phyloP scores from a whole-genome alignment of 805 yeast genomes.

The Teunomyces barrocoloradensis region DNA sequence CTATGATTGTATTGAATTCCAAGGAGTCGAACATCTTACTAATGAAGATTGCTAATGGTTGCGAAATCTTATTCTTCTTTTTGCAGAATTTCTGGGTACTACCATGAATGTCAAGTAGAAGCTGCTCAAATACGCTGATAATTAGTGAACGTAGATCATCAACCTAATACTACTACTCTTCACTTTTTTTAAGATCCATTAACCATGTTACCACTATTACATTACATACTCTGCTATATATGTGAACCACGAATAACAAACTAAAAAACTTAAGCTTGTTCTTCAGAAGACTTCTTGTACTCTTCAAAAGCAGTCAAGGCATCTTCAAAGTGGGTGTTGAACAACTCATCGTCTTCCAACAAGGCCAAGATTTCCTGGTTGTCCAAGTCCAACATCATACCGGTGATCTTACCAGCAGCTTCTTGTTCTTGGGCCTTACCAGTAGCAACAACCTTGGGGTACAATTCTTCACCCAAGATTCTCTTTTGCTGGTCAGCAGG shows the following conservation, averaged over 20 bases:
- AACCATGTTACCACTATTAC: constrained; percentile 20
- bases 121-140: too few species aligned
- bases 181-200: constrained; percentile 22
- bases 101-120: not conserved
- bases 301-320: constrained; percentile 93
- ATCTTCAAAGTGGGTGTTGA: constrained; percentile 88
- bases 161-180: constrained; percentile 10
- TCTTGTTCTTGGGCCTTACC: constrained; percentile 88
- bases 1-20: too few species aligned
- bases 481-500: constrained; percentile 95
- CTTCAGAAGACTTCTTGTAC: constrained; percentile 62
- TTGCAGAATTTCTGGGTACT: too few species aligned
- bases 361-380: constrained; percentile 84
- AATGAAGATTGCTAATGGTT: too few species aligned
- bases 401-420: constrained; percentile 98
- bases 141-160: not conserved
- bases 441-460: constrained; percentile 84
- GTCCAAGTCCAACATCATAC: constrained; percentile 96
- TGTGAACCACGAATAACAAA: constrained; percentile 12
- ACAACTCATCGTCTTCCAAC: constrained; percentile 85
- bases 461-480: constrained; percentile 95
- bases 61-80: too few species aligned
- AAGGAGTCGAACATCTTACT: too few species aligned
- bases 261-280: constrained; percentile 14
- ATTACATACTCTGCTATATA: constrained; percentile 19